phyloP scores from a whole-genome alignment of 257 asterid species.

The Solanum megistacrolobum region DNA sequence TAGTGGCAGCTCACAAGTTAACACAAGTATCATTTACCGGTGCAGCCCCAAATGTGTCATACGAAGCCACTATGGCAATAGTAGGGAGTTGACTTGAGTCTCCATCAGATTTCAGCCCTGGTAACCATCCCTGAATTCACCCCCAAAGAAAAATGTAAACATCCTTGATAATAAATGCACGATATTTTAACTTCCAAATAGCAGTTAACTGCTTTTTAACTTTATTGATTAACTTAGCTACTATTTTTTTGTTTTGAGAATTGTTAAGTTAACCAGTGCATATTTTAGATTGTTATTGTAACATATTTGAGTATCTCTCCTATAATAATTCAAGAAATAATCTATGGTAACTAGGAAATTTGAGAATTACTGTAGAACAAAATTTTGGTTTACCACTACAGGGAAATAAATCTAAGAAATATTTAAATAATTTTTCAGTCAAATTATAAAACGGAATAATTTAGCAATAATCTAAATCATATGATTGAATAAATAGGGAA shows the following conservation, averaged over 20 bases:
- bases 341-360: not conserved
- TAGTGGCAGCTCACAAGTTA: not conserved
- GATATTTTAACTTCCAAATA: not conserved
- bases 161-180: not conserved
- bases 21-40: conserved; percentile 42
- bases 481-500: not conserved
- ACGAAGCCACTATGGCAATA: conserved; percentile 95
- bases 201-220: not conserved
- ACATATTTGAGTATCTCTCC: not conserved
- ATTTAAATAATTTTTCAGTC: not conserved
- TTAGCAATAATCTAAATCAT: not conserved
- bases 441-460: not conserved
- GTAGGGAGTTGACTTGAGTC: conserved; percentile 91
- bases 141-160: not conserved
- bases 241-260: not conserved
- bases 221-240: not conserved
- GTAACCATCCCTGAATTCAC: conserved; percentile 83
- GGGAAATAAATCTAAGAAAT: not conserved
- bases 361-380: not conserved
- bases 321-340: not conserved
- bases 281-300: not conserved
- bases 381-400: not conserved
- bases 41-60: conserved; percentile 98
- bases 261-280: not conserved
- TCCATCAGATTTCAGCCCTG: conserved; percentile 76